Evolutionary conservation across 2,329 filamentous ascomycete species (phyloP).

Genomic region (Paecilomyces sp.): DNA sequence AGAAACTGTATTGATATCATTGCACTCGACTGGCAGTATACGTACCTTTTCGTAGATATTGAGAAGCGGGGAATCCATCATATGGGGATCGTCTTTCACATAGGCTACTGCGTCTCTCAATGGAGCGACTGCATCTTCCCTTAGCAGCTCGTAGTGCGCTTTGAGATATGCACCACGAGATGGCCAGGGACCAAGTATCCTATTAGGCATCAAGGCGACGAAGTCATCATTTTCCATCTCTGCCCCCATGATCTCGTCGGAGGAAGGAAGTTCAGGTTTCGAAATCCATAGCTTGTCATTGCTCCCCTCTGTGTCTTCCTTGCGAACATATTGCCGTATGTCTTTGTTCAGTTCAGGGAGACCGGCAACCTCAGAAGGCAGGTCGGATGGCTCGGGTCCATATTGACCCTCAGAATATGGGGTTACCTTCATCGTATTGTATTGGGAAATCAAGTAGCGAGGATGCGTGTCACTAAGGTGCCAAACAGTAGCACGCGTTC

Average conservation of each 20-base stretch:
- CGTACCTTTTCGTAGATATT: constrained; percentile 65
- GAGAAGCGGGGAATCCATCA: constrained; percentile 51
- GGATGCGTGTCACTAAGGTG: neutral
- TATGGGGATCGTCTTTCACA: constrained; percentile 46
- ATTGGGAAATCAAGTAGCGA: neutral
- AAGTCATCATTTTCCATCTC: constrained; percentile 14
- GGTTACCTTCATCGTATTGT: neutral
- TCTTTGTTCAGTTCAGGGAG: constrained; percentile 15
- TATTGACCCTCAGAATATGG: neutral
- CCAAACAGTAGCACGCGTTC: neutral
- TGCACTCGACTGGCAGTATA: neutral
- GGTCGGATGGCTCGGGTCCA: neutral
- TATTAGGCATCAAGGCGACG: constrained; percentile 45
- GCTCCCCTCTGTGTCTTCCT: constrained; percentile 6
- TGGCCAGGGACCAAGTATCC: constrained; percentile 49
- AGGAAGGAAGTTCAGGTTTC: constrained; percentile 34
- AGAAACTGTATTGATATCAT: neutral
- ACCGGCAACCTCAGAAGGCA: neutral
- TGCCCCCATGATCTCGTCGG: constrained; percentile 29
- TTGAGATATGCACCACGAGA: constrained; percentile 61
- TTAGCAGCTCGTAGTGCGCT: constrained; percentile 66
- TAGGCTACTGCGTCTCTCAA: constrained; percentile 60
- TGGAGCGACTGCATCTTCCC: constrained; percentile 65
- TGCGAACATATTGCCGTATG: constrained; percentile 22
- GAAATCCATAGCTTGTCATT: constrained; percentile 22